Conservation (phyloP, 1,284 basidiomycete species). For the Sporisorium scitamineum region DNA sequence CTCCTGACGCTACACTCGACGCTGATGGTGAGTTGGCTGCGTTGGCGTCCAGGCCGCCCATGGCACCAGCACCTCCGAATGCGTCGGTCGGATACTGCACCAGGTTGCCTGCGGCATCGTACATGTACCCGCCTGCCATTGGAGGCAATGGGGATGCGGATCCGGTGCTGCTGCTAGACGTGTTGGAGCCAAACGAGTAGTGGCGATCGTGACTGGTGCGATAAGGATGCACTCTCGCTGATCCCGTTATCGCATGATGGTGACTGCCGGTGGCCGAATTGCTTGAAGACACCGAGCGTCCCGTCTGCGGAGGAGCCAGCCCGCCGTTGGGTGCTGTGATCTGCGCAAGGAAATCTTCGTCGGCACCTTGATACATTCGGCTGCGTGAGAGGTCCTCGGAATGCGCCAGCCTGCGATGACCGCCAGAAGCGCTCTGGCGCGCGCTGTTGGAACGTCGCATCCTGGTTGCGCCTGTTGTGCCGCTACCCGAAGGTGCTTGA, state of each 20-base stretch:
- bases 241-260: slow-evolving; percentile 29
- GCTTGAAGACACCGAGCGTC: slow-evolving; percentile 34
- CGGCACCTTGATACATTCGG: slow-evolving; percentile 43
- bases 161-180: slow-evolving; percentile 44
- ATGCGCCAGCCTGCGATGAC: slow-evolving; percentile 52
- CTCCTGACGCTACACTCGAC: slow-evolving; percentile 31
- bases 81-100: slow-evolving; percentile 38
- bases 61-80: slow-evolving; percentile 10
- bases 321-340: slow-evolving; percentile 62
- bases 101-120: slow-evolving; percentile 27
- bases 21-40: slow-evolving; percentile 29
- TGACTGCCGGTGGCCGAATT: slow-evolving; percentile 16
- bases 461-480: slow-evolving; percentile 6
- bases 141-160: slow-evolving; percentile 38
- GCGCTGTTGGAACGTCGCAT: slow-evolving; percentile 40
- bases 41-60: slow-evolving; percentile 25
- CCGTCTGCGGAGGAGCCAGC: slow-evolving; percentile 55
- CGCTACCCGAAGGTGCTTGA: slow-evolving; percentile 7
- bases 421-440: slow-evolving; percentile 23
- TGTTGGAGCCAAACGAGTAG: slow-evolving; percentile 52
- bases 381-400: slow-evolving; percentile 58
- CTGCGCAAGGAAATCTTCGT: slow-evolving; percentile 50
- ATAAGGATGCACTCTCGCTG: slow-evolving; percentile 45
- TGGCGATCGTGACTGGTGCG: slow-evolving; percentile 51
- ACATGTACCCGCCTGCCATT: slow-evolving; percentile 28